Evolutionary conservation across 1,284 basidiomycete species (phyloP).

Genomic region (Cutaneotrichosporon sp.): DNA sequence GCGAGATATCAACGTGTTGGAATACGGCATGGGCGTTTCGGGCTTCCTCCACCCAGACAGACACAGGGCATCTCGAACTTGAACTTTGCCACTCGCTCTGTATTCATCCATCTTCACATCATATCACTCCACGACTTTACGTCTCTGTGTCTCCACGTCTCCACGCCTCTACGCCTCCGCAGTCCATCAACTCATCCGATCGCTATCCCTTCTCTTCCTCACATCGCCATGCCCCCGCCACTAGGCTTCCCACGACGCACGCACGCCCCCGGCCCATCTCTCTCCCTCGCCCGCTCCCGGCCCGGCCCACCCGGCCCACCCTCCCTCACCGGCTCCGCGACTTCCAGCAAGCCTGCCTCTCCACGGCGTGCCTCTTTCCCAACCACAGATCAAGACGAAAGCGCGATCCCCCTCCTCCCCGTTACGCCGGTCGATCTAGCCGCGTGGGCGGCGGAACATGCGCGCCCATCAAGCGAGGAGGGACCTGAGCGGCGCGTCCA

Average conservation of each 20-base stretch:
- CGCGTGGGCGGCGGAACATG: slow-evolving; percentile 13
- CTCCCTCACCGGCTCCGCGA: slow-evolving; percentile 1
- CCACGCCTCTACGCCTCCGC: not conserved
- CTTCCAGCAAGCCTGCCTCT: not conserved
- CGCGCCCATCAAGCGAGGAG: slow-evolving; percentile 2
- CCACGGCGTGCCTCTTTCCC: not conserved
- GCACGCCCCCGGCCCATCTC: slow-evolving; percentile 7
- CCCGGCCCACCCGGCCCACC: slow-evolving; percentile 5
- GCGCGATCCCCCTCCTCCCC: slow-evolving; percentile 1
- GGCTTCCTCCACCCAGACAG: not conserved
- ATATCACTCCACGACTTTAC: too few species aligned
- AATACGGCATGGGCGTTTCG: not conserved
- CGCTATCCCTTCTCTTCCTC: not conserved
- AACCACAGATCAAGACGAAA: not conserved
- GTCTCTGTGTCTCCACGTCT: too few species aligned
- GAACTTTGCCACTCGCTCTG: too few species aligned
- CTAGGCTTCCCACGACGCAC: not conserved
- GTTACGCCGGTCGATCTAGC: slow-evolving; percentile 6
- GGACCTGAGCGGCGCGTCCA: slow-evolving; percentile 10
- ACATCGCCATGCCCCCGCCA: slow-evolving; percentile 6
- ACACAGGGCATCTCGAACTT: not conserved
- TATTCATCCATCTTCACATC: too few species aligned
- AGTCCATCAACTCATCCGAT: not conserved
- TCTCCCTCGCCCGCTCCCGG: slow-evolving; percentile 11
- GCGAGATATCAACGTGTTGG: not conserved